Evolutionary conservation across 371 early-diverging fungal species (phyloP), one percentile per base, ranked within the genome.

Genomic region (Gilbertella persicaria): DNA sequence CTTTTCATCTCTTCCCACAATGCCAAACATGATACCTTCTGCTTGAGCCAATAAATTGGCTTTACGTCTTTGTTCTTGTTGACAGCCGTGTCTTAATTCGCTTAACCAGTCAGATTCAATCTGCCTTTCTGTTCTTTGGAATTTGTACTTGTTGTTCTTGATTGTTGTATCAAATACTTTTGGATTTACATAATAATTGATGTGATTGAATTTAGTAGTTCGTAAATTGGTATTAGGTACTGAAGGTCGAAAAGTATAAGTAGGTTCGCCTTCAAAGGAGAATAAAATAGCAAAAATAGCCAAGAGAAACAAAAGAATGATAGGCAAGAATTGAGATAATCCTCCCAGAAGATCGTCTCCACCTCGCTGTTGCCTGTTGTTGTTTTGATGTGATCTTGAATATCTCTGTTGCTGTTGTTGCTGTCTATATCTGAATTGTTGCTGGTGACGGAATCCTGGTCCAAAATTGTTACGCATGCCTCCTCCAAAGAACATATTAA

Each of bases 401-500:
- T 39, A 50, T 37, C 45, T 17, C 16, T 52, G 52, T 24, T 56
- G 51, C 5, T 30, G 53, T 23, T 40, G 24, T 20, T 62, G 49
- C 33, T 55, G 57, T 36, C 42, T 26, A 23, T 55, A 46, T 40
- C 46, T 29, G 12, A 50, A 50, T 25, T 50, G 55, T 36, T 45
- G 46, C 21, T 53, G 54, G 14, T 51, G 30, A 0, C 35, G 24
- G 46, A 47, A 30, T 21, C 30, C 35, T 24, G 47, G 40, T 20
- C 52, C 52, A 42, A 58, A 58, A 41, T 35, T 30, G 19, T 40
- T 51, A 33, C 50, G 30, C 52, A 58, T 44, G 2, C 59, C 76
- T 12, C 88, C 91, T 7, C 88, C 87, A 70, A 93, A 94, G 60
- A 96, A 95, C 89, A 93, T 92, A 64, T 92, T 91, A 70, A 95